Evolutionary conservation across 108 stramenopile species (phyloP).

Genomic region (Bacterosira constricta): DNA sequence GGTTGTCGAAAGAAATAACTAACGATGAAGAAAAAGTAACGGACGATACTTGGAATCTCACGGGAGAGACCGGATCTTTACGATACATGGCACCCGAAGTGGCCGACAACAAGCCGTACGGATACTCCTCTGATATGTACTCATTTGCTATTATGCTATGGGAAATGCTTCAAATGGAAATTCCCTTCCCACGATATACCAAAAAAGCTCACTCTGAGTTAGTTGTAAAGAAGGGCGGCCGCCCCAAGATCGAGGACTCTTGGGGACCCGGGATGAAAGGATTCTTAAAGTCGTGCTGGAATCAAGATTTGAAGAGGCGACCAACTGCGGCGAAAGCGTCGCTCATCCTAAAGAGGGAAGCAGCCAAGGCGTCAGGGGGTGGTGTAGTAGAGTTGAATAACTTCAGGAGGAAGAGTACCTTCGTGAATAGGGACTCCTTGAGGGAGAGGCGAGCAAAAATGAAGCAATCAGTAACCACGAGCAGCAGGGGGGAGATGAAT

Average conservation of each 20-base stretch:
- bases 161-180: constrained; percentile 66
- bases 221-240: constrained; percentile 18
- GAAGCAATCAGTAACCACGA: neutral
- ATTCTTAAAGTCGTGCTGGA: constrained; percentile 18
- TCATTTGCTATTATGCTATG: constrained; percentile 76
- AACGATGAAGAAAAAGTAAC: constrained; percentile 27
- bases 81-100: constrained; percentile 63
- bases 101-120: constrained; percentile 28
- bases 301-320: constrained; percentile 29
- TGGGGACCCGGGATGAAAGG: constrained; percentile 16
- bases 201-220: constrained; percentile 22
- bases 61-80: constrained; percentile 74
- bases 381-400: constrained; percentile 21
- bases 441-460: neutral
- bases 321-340: constrained; percentile 23
- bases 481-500: neutral
- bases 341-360: constrained; percentile 24
- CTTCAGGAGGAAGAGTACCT: constrained; percentile 31
- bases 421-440: constrained; percentile 25
- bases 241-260: constrained; percentile 23
- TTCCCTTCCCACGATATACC: constrained; percentile 53
- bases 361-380: constrained; percentile 19
- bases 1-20: constrained; percentile 46
- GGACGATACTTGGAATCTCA: constrained; percentile 71
- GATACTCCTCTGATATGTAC: constrained; percentile 68